phyloP scores from a whole-genome alignment of 2,329 filamentous ascomycete genomes.

The Emmonsia crescens region DNA sequence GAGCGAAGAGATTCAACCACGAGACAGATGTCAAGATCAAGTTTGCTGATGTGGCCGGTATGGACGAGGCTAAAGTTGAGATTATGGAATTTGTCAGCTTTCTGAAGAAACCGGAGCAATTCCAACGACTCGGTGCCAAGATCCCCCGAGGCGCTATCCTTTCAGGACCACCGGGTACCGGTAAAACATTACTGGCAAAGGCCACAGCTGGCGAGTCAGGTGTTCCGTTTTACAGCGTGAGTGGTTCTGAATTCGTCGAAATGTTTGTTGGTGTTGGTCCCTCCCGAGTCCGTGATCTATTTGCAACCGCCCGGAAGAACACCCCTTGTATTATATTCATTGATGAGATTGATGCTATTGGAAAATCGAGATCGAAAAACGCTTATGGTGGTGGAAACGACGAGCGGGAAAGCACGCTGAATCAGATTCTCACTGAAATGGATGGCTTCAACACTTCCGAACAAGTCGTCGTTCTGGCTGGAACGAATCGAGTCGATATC shows the following conservation, averaged over 20 bases:
- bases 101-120: constrained; percentile 83
- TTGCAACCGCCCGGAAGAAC: constrained; percentile 88
- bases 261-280: constrained; percentile 99
- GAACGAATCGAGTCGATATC: constrained; percentile 90
- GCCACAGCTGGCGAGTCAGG: constrained; percentile 94
- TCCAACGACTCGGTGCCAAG: constrained; percentile 90
- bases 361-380: constrained; percentile 73
- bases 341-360: constrained; percentile 97
- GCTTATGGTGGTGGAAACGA: constrained; percentile 87
- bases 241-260: constrained; percentile 96
- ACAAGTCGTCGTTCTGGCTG: constrained; percentile 91
- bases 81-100: constrained; percentile 99
- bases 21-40: constrained; percentile 95
- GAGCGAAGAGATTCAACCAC: constrained; percentile 94
- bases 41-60: constrained; percentile 90
- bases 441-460: constrained; percentile 97
- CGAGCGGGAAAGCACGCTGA: constrained; percentile 90
- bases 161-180: constrained; percentile 93
- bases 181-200: constrained; percentile 95
- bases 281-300: constrained; percentile 87
- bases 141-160: constrained; percentile 95
- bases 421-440: constrained; percentile 98
- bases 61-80: constrained; percentile 95
- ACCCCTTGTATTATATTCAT: constrained; percentile 99
- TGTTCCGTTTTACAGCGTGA: constrained; percentile 96